A percentile compares a stretch with the other conserved stretches of the same genome.
Conservation (phyloP, 768 basidiomycete genomes). For the Russula brevipes region DNA sequence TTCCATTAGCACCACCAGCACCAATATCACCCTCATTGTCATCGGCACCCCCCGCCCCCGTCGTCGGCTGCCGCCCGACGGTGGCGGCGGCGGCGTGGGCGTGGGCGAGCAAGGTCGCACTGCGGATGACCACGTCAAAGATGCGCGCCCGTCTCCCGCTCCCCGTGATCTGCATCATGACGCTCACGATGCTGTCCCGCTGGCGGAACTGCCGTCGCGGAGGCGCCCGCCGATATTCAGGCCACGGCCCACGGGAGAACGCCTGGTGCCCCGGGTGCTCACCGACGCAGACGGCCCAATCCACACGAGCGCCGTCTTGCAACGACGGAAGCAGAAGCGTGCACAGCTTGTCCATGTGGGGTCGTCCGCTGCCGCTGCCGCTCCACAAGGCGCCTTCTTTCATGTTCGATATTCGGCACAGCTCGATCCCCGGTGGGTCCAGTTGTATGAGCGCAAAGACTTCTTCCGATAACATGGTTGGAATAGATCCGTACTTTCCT, state of each 20-base stretch:
- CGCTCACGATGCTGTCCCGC: not conserved
- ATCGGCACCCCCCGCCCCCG: not conserved
- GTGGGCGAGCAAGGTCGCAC: not conserved
- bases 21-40: not conserved
- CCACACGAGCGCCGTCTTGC: not conserved
- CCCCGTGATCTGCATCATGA: not conserved
- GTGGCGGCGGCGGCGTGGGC: not conserved
- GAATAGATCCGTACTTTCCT: not conserved
- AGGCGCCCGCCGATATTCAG: not conserved
- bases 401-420: conserved; percentile 1
- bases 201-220: not conserved
- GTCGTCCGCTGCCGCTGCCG: not conserved
- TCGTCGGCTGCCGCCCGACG: not conserved
- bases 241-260: conserved; percentile 1
- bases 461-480: conserved; percentile 6
- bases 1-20: not conserved
- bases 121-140: not conserved
- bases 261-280: not conserved
- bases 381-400: too few relatives aligned
- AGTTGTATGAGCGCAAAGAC: not conserved
- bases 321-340: not conserved
- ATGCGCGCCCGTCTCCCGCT: not conserved
- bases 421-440: not conserved
- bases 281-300: not conserved
- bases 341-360: not conserved